These are phyloP conservation scores for Mycena citricolor DNA, from an alignment of 1,284 basidiomycete species.

Conservation along the genomic window DNA sequence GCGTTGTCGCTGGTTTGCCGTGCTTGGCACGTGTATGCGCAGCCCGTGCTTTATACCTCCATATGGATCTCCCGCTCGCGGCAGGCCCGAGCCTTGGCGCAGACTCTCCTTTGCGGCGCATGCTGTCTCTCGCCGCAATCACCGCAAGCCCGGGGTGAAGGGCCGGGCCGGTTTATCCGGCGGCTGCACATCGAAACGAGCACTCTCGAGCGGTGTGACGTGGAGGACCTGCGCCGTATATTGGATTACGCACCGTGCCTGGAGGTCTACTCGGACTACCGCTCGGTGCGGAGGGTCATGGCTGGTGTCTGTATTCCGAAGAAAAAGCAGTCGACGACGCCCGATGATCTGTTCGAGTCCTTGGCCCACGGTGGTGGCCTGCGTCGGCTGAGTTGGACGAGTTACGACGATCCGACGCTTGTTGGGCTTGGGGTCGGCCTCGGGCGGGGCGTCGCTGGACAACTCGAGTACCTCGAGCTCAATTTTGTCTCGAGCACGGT, in stretches of 20 bases:
- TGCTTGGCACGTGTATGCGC: constrained; percentile 52
- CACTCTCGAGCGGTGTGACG: constrained; percentile 63
- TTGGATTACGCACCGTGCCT: constrained; percentile 61
- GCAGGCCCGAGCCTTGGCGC: constrained; percentile 59
- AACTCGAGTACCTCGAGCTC: constrained; percentile 56
- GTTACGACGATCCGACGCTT: not conserved
- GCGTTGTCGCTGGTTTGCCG: constrained; percentile 54
- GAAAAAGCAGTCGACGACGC: constrained; percentile 16
- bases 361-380: not conserved
- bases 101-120: constrained; percentile 50
- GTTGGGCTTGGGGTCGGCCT: constrained; percentile 10
- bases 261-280: constrained; percentile 60
- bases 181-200: constrained; percentile 69
- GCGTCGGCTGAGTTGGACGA: not conserved
- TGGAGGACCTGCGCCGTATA: constrained; percentile 63
- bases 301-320: not conserved
- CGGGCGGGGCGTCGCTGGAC: not conserved
- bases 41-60: constrained; percentile 61
- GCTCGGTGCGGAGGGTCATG: constrained; percentile 50
- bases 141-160: constrained; percentile 28
- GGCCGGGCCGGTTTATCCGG: constrained; percentile 57
- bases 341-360: not conserved
- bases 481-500: constrained; percentile 34
- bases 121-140: constrained; percentile 19
- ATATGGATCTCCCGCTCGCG: constrained; percentile 62